phyloP scores from a whole-genome alignment of 208 protist species.

The Borovskyia barvae region DNA sequence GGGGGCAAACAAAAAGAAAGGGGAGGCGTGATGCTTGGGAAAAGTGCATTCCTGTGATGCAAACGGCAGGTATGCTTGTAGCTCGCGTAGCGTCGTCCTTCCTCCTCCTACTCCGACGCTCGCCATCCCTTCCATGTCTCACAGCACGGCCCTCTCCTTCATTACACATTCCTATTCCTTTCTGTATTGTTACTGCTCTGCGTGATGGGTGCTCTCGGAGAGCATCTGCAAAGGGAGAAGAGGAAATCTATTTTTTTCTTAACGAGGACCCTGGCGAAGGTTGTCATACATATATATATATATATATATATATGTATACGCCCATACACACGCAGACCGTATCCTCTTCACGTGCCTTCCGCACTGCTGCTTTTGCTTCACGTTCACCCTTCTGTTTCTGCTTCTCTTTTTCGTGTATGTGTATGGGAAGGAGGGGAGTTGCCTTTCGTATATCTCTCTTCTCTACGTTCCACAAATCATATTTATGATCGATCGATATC shows the following conservation, averaged over 20 bases:
- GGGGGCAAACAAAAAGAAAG: too few species aligned
- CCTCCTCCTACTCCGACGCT: too few species aligned
- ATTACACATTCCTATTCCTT: background rate
- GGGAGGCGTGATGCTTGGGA: too few species aligned
- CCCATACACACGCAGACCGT: background rate
- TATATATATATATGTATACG: background rate
- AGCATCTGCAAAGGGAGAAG: background rate
- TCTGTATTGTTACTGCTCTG: background rate
- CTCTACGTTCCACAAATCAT: constrained; percentile 61
- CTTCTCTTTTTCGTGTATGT: constrained; percentile 1
- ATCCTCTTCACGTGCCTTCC: too few species aligned
- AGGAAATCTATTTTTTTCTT: background rate
- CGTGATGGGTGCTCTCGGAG: background rate
- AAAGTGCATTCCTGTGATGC: too few species aligned
- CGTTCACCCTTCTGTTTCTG: background rate
- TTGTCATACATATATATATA: background rate
- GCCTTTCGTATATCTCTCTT: constrained; percentile 21
- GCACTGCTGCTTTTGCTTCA: background rate
- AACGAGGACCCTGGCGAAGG: background rate
- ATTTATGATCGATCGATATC: too few species aligned
- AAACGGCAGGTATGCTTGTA: too few species aligned
- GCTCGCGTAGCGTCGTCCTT: too few species aligned
- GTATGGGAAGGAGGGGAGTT: background rate
- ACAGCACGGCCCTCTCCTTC: too few species aligned
- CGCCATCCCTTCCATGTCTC: too few species aligned